These are phyloP conservation scores for Arctostaphylos glauca DNA, from an alignment of 148 eudicot genomes.

Conservation along the genomic window DNA sequence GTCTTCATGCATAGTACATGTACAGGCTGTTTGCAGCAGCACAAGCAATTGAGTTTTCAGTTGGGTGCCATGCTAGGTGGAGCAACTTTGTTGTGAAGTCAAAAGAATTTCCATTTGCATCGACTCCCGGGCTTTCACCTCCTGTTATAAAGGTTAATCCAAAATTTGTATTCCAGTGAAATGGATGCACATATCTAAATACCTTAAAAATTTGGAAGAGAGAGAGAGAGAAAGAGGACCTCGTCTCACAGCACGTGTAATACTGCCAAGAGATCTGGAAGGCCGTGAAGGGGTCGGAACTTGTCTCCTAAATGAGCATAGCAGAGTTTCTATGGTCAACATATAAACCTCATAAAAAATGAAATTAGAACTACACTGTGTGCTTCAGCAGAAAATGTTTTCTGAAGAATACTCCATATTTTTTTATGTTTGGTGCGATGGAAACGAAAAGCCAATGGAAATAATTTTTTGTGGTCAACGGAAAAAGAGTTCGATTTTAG, in stretches of 20 bases:
- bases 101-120: constrained; percentile 69
- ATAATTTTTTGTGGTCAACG: too few relatives aligned
- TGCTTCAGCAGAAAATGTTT: neutral
- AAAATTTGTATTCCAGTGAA: neutral
- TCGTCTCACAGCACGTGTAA: constrained; percentile 63
- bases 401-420: too few relatives aligned
- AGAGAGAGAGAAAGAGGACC: constrained; percentile 34
- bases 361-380: neutral
- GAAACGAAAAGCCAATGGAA: too few relatives aligned
- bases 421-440: too few relatives aligned
- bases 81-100: constrained; percentile 74
- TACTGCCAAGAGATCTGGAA: constrained; percentile 69
- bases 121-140: constrained; percentile 51
- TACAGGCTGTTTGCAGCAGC: constrained; percentile 87
- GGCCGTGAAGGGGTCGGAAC: constrained; percentile 82
- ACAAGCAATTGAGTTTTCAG: constrained; percentile 72
- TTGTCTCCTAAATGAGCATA: constrained; percentile 58
- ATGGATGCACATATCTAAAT: neutral
- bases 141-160: constrained; percentile 29
- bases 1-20: constrained; percentile 68
- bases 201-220: neutral
- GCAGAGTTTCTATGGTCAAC: neutral
- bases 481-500: too few relatives aligned
- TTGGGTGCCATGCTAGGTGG: constrained; percentile 76
- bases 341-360: neutral